Conservation (phyloP, 192 early-diverging fungal species). For the Entophlyctis helioformis region DNA sequence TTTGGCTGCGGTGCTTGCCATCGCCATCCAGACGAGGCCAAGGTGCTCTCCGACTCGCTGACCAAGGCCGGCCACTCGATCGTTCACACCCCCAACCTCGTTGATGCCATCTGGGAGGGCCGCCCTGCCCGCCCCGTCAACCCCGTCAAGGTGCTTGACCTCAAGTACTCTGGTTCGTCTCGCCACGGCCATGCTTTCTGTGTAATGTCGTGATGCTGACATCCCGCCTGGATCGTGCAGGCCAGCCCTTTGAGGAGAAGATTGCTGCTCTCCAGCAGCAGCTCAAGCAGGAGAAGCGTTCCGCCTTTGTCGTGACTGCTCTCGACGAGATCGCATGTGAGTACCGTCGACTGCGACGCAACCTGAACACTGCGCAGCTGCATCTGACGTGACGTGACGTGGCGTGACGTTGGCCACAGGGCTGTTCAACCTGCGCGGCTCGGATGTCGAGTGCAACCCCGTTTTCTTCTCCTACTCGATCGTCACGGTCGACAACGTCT, state of each 20-base stretch:
- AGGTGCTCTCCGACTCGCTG: constrained; percentile 39
- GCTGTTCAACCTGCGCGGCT: constrained; percentile 95
- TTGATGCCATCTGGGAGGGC: constrained; percentile 74
- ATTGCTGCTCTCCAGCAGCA: constrained; percentile 54
- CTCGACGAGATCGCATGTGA: constrained; percentile 87
- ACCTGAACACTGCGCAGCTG: neutral
- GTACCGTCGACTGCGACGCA: neutral
- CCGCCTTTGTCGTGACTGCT: constrained; percentile 73
- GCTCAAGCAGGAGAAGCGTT: constrained; percentile 47
- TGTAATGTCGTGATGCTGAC: constrained; percentile 13
- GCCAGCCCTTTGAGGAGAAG: constrained; percentile 45
- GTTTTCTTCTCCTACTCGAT: constrained; percentile 91
- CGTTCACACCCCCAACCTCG: constrained; percentile 69
- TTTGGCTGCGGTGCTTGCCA: constrained; percentile 3
- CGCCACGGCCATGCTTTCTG: constrained; percentile 16
- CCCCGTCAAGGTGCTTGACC: constrained; percentile 48
- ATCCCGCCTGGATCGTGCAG: constrained; percentile 4
- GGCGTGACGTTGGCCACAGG: too few relatives aligned
- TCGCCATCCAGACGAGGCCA: constrained; percentile 33
- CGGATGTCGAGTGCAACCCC: constrained; percentile 90
- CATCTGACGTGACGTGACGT: too few relatives aligned
- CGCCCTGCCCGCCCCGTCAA: constrained; percentile 66
- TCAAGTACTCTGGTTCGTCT: constrained; percentile 49
- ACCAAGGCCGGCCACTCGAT: constrained; percentile 49
- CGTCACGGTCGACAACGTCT: constrained; percentile 53